These are phyloP conservation scores for Phalaenopsis equestris DNA, from an alignment of 106 monocot genomes.

Conservation along the genomic window DNA sequence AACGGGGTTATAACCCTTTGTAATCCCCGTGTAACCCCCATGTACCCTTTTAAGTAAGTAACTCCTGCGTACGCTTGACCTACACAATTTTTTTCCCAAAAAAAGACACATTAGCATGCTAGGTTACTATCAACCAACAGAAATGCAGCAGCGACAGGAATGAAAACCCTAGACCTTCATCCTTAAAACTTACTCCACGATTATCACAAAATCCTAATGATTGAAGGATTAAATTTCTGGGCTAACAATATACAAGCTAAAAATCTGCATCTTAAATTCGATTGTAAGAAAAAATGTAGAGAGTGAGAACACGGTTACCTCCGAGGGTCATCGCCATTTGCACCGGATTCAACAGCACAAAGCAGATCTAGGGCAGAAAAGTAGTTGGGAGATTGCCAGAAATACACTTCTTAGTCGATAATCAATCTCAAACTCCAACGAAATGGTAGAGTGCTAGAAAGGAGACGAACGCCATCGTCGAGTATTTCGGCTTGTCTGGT, in stretches of 20 bases:
- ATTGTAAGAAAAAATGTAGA: conserved; percentile 3
- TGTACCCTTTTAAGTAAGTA: no score
- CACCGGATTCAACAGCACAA: not conserved
- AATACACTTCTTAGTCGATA: no score
- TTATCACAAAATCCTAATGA: not conserved
- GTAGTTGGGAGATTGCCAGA: not conserved
- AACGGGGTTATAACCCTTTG: no score
- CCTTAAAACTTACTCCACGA: not conserved
- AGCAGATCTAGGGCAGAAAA: not conserved
- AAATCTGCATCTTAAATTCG: not conserved
- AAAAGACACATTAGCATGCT: not conserved
- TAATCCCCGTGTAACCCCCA: no score
- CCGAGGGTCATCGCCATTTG: conserved; percentile 2
- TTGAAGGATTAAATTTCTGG: not conserved
- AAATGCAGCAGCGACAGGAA: not conserved
- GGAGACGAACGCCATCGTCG: no score
- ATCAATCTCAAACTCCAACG: no score
- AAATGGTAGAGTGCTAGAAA: no score
- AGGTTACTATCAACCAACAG: not conserved
- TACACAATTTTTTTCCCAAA: no score
- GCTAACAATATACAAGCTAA: not conserved
- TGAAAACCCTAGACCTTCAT: not conserved
- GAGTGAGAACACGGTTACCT: not conserved
- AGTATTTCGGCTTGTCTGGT: no score
- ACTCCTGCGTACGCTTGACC: no score